These are phyloP conservation scores for Saturnispora galanensis DNA, from an alignment of 805 yeast species.

Conservation along the genomic window DNA sequence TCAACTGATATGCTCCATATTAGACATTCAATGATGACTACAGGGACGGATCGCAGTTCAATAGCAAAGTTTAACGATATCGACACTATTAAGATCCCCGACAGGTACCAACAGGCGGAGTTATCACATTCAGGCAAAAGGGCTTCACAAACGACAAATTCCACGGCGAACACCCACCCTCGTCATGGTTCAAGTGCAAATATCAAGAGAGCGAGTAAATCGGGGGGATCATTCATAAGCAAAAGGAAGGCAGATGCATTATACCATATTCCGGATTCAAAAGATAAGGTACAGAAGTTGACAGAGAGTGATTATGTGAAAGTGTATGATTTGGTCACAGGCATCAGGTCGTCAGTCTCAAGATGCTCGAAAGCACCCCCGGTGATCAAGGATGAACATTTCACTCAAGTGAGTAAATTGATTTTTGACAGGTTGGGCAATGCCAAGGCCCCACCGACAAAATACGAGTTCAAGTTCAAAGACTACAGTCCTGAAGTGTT, in stretches of 20 bases:
- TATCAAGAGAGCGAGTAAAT: constrained; percentile 16
- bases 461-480: constrained; percentile 91
- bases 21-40: constrained; percentile 5
- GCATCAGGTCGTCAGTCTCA: constrained; percentile 91
- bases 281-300: constrained; percentile 14
- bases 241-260: constrained; percentile 21
- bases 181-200: background rate
- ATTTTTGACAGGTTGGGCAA: constrained; percentile 83
- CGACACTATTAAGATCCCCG: constrained; percentile 23
- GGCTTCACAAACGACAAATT: background rate
- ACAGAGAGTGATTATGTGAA: constrained; percentile 84
- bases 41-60: constrained; percentile 17
- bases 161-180: constrained; percentile 3
- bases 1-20: background rate
- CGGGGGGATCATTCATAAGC: constrained; percentile 17
- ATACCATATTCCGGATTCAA: constrained; percentile 23
- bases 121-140: background rate
- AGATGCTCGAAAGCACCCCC: constrained; percentile 81
- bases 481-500: constrained; percentile 95
- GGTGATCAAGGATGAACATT: constrained; percentile 62
- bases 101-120: constrained; percentile 19
- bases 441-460: constrained; percentile 85
- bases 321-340: constrained; percentile 96
- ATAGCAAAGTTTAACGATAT: constrained; percentile 16
- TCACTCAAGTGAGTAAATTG: constrained; percentile 61